Percentiles rank a stretch among this genome's conserved stretches.
These are phyloP conservation scores for Trichoderma sp. DNA, from an alignment of 2,329 filamentous ascomycete species.

Conservation along the genomic window DNA sequence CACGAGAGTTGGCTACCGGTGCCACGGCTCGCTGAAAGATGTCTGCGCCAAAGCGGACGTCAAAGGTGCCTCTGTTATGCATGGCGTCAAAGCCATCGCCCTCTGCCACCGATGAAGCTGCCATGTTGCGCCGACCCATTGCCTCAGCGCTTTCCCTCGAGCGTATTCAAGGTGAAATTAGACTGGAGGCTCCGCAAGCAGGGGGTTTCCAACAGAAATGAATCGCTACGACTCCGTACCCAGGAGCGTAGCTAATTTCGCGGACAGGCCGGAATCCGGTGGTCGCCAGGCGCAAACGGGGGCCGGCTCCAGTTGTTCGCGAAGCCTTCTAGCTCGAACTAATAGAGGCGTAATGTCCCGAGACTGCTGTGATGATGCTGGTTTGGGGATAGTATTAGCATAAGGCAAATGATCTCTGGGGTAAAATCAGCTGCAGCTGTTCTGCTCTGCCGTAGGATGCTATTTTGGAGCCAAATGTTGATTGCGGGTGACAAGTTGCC, in stretches of 20 bases:
- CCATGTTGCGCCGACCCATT: conserved; percentile 15
- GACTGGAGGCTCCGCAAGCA: conserved; percentile 19
- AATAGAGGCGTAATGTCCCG: conserved; percentile 15
- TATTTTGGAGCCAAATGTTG: conserved; percentile 16
- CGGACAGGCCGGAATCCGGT: conserved; percentile 28
- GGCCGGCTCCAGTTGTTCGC: conserved; percentile 13
- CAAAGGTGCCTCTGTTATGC: conserved; percentile 26
- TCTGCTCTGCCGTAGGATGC: conserved; percentile 4
- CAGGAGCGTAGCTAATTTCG: conserved; percentile 31
- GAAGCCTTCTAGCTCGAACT: conserved; percentile 22
- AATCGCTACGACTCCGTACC: conserved; percentile 19
- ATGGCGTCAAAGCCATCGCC: conserved; percentile 26
- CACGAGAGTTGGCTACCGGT: conserved; percentile 27
- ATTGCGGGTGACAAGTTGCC: conserved; percentile 12
- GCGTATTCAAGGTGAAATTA: conserved; percentile 15
- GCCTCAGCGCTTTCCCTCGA: neutral
- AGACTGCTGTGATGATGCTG: conserved; percentile 23
- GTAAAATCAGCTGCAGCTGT: conserved; percentile 22
- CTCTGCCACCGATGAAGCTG: neutral
- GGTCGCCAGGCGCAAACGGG: conserved; percentile 16
- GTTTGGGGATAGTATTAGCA: conserved; percentile 18
- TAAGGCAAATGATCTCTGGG: conserved; percentile 18
- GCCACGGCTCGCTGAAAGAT: conserved; percentile 1
- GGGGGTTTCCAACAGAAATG: conserved; percentile 27
- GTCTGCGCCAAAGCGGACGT: conserved; percentile 5